Base-by-base conservation (phyloP, 1,284 basidiomycete species). In the Ustilago tritici region DNA sequence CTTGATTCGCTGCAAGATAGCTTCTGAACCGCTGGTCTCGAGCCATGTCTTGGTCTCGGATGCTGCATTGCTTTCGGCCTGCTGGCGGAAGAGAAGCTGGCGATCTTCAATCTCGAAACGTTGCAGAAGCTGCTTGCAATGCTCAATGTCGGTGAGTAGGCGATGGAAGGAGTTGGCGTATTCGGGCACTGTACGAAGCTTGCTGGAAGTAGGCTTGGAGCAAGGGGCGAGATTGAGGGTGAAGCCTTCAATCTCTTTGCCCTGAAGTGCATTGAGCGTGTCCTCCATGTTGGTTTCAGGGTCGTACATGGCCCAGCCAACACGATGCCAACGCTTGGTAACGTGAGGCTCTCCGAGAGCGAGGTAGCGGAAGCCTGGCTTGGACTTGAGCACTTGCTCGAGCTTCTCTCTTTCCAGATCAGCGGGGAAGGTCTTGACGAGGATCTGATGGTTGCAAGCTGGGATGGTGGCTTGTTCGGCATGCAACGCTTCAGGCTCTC, bases 271-370 rank as follows among this genome's bases (percentile, higher is more conserved):
- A 14, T 70, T 60, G 38, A 81, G 69, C 3, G 73, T 73, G 43
- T 70, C 78, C 47, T 77, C 60, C 60, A 82, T 71, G 38, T 82
- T 80, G 23, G 76, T 77, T 31, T 61, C 72, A 1, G 65, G 61
- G 14, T 81, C 81, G 65, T 82, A 84, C 66, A 78, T 75, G 41
- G 79, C 83, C 73, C 81, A 83, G n/a, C 80, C 84, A 32, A 81
- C 71, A 32, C 83, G 72, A 52, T 74, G 65, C 70, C 76, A 83
- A 17, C 70, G 55, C 56, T 82, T 83, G 61, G 65, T 68, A 36
- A 66, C 70, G 56, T 83, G 80, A 14, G 82, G 81, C 59, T 85
- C 84, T 32, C 82, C 78, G 8, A 84, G 34, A 14, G 84, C 84
- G 1, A 84, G 64, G 57, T 85, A 84, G 11, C 59, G 70, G 61